Evolutionary conservation across 108 stramenopile species (phyloP), one percentile per base, ranked within the genome.

Genomic region (Aureococcus anophagefferens): DNA sequence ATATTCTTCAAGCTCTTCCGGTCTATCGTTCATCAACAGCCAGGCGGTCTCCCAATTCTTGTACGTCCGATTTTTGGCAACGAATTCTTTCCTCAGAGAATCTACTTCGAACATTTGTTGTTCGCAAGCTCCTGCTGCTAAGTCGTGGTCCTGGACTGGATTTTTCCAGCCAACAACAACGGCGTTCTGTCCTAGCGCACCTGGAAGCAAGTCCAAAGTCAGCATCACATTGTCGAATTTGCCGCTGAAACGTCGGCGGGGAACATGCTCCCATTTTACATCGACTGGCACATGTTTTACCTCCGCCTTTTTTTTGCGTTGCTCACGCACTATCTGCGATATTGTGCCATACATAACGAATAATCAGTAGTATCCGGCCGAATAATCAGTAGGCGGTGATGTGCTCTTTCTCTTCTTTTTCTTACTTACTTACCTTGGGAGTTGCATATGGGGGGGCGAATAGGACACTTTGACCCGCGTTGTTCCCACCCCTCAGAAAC

Each of bases 11-110:
- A 71, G 35, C 70, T 63, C 62, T 46, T 71, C 70, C 0, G 70
- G 70, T 46, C 70, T 13, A 1, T 71, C 70, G 34, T 71, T 71
- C 70, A 71, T 71, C 30, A 63, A 3, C 30, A 71, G 70, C 70
- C 70, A 71, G 13, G 70, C 62, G 0, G 35, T 46, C 59, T 71
- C 63, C 70, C 70, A 71, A 30, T 63, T 71, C 62, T 63, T 63
- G 25, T 35, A 29, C 0, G 35, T 63, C 33, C 70, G 59, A 5
- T 31, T 35, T 33, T 63, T 34, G 15, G 25, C 46, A 14, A 62
- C 40, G 29, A 51, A 63, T 13, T 62, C 70, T 21, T n/a, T 17
- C 16, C 29, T 67, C 17, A 71, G 70, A 5, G 36, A 46, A 21
- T 71, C 62, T 28, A 30, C 35, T 9, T 32, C 35, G 34, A 34